A percentile compares a stretch with the other conserved stretches of the same genome.
Conservation (phyloP, 2,329 filamentous ascomycete species). For the Tolypocladium inflatum region DNA sequence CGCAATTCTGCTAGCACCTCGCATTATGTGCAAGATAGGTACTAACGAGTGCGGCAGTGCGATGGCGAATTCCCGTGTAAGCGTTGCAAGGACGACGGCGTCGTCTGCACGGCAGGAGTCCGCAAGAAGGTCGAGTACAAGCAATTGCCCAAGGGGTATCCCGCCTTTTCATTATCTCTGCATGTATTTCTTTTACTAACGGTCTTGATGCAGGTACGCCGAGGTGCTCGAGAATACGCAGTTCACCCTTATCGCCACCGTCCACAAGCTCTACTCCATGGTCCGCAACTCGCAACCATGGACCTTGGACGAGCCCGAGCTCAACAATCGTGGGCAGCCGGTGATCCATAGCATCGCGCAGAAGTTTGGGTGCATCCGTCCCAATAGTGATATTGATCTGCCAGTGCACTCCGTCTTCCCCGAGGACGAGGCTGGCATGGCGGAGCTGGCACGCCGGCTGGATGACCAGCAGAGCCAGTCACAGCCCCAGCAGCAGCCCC, state of each 20-base stretch:
- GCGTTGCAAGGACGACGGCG: constrained; percentile 55
- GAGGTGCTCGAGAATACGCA: constrained; percentile 58
- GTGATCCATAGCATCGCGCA: constrained; percentile 57
- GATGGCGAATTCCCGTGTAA: constrained; percentile 59
- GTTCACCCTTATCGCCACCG: constrained; percentile 53
- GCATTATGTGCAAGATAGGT: too few relatives aligned
- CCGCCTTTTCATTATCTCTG: too few relatives aligned
- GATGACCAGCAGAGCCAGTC: constrained; percentile 38
- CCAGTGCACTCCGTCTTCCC: constrained; percentile 50
- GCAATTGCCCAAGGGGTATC: constrained; percentile 52
- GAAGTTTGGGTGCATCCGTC: constrained; percentile 54
- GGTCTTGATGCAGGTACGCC: constrained; percentile 47
- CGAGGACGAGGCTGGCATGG: constrained; percentile 49
- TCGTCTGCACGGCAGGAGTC: constrained; percentile 53
- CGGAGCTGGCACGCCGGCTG: constrained; percentile 46
- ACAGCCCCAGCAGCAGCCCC: constrained; percentile 26
- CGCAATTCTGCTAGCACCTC: constrained; percentile 3
- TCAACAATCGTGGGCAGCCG: constrained; percentile 53
- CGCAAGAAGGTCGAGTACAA: constrained; percentile 62
- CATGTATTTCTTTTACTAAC: too few relatives aligned
- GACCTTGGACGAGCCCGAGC: constrained; percentile 53
- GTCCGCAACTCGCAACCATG: constrained; percentile 47
- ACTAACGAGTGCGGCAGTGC: constrained; percentile 41
- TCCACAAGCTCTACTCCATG: constrained; percentile 58
- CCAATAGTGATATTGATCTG: constrained; percentile 50